Evolutionary conservation across 495 filamentous ascomycete genomes (phyloP), one percentile per base, ranked within the genome.

Genomic region (Podospora appendiculata): DNA sequence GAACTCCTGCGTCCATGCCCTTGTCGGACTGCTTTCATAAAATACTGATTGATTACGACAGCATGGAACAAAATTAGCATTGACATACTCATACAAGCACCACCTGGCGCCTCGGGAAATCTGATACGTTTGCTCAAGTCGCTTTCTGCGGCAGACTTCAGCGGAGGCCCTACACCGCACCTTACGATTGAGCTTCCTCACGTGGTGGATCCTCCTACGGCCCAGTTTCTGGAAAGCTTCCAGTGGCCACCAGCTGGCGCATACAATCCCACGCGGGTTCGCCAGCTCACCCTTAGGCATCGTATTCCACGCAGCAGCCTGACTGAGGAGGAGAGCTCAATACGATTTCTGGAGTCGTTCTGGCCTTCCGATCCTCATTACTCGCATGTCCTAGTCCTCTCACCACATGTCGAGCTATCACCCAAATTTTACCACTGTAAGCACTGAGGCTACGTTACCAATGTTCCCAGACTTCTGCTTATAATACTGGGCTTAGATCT

Each of bases 141-240:
- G 16, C 71, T 95, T 14, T 70, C 81, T 56, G 71, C 71, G 8
- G 87, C 89, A 1, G 88, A 95, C 55, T 91, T 87, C 62, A 79
- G 82, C 51, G 81, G 81, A 4, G 73, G 79, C 10, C 61, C 72
- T 7, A 65, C 71, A 12, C 89, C 90, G 1, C 78, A 83, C 61
- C 65, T 95, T 16, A 91, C 87, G 11, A 81, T 95, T 50, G 90
- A 95, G 58, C 79, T 95, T 18, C 86, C 89, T 6, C 68, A 77
- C 49, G 67, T 76, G 34, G 70, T 88, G 8, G 87, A 92, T 52
- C 56, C 63, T 38, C 74, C 78, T 6, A 82, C 84, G 17, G 72
- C 76, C 49, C 62, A 63, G 6, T 90, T 81, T 58, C 54, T 91
- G 12, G 73, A 81, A 45, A 64, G 62, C 4, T 79, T 89, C 47